Evolutionary conservation across 768 basidiomycete genomes (phyloP).

Genomic region (Lactifluus hygrophoroides): DNA sequence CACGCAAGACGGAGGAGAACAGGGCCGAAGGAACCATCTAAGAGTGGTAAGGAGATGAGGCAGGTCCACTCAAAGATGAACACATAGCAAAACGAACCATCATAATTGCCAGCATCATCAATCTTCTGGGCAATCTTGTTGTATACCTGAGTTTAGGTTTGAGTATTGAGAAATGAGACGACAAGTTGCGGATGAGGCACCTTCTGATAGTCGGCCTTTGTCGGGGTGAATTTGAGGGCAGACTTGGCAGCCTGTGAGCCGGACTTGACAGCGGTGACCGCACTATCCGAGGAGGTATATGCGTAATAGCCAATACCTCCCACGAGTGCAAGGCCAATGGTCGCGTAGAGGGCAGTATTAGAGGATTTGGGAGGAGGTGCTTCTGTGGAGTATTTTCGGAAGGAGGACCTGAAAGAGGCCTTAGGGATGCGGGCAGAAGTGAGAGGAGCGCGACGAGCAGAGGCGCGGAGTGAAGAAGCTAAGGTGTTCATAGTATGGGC

Average conservation of each 20-base stretch:
- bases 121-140: conserved; percentile 79
- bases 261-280: conserved; percentile 49
- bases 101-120: conserved; percentile 61
- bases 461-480: conserved; percentile 8
- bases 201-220: conserved; percentile 87
- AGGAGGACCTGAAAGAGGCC: conserved; percentile 31
- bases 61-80: not conserved
- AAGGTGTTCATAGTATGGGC: conserved; percentile 11
- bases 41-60: conserved; percentile 12
- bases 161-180: not conserved
- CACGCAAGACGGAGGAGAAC: conserved; percentile 86
- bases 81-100: conserved; percentile 45
- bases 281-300: conserved; percentile 41
- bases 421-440: conserved; percentile 11
- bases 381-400: conserved; percentile 54
- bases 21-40: conserved; percentile 86
- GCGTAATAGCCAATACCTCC: conserved; percentile 60
- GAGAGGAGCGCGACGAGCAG: conserved; percentile 18
- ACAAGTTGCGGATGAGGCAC: conserved; percentile 28
- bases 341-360: conserved; percentile 50
- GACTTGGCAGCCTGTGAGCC: conserved; percentile 54
- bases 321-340: conserved; percentile 48
- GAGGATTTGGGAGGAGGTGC: conserved; percentile 39
- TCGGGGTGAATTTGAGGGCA: conserved; percentile 61
- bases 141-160: conserved; percentile 56